Percentiles rank a stretch among this genome's conserved stretches.
These are phyloP conservation scores for Euphrasia arctica DNA, from an alignment of 305 asterid species.

Conservation along the genomic window DNA sequence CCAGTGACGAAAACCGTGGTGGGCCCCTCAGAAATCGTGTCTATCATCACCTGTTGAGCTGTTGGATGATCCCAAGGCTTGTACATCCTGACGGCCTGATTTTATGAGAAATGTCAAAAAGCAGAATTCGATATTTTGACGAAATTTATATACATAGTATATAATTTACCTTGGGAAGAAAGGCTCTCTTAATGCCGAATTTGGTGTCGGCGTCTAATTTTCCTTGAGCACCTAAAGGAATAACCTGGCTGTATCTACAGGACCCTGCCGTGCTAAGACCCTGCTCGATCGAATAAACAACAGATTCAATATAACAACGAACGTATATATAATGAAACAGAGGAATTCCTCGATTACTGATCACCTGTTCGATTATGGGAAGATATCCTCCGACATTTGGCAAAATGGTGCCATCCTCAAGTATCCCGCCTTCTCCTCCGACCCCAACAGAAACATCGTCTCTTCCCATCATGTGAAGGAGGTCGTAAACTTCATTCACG, in stretches of 20 bases:
- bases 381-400: slow-evolving; percentile 84
- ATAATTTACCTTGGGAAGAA: slow-evolving; percentile 71
- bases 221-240: slow-evolving; percentile 76
- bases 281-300: slow-evolving; percentile 28
- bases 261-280: slow-evolving; percentile 69
- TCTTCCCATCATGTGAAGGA: slow-evolving; percentile 90
- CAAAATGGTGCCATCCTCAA: slow-evolving; percentile 58
- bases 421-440: slow-evolving; percentile 91
- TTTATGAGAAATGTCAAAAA: neutral
- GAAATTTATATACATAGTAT: neutral
- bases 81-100: slow-evolving; percentile 71
- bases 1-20: slow-evolving; percentile 61
- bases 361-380: slow-evolving; percentile 83
- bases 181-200: slow-evolving; percentile 62
- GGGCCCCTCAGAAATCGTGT: slow-evolving; percentile 65
- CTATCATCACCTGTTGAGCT: slow-evolving; percentile 68
- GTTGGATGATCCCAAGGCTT: slow-evolving; percentile 74
- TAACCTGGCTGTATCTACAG: slow-evolving; percentile 84
- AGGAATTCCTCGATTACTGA: slow-evolving; percentile 13
- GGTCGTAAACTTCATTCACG: slow-evolving; percentile 71
- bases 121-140: neutral
- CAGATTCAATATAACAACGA: too few relatives aligned
- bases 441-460: slow-evolving; percentile 84
- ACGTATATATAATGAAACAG: too few relatives aligned
- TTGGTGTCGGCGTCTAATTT: slow-evolving; percentile 63